These are phyloP conservation scores for Apophysomyces elegans DNA, from an alignment of 371 early-diverging fungal genomes.

Conservation along the genomic window DNA sequence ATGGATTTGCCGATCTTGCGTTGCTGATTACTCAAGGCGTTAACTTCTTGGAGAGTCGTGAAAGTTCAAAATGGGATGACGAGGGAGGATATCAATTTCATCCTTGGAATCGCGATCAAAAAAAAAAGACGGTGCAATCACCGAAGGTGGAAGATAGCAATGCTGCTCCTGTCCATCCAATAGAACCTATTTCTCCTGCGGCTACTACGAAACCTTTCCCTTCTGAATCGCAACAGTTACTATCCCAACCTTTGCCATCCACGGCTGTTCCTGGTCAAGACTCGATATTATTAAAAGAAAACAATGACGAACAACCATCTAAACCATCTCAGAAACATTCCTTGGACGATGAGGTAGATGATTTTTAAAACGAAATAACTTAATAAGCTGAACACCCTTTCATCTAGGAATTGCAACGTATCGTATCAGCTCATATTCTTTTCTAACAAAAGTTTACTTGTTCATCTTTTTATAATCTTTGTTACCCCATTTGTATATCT, in stretches of 20 bases:
- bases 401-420: background rate
- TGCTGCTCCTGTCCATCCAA: background rate
- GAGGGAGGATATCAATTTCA: conserved; percentile 21
- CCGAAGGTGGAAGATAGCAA: background rate
- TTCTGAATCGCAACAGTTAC: background rate
- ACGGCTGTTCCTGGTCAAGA: background rate
- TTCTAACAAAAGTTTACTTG: conserved; percentile 1
- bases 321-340: background rate
- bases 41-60: conserved; percentile 16
- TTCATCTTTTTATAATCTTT: background rate
- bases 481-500: background rate
- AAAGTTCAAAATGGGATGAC: conserved; percentile 24
- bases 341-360: conserved; percentile 1
- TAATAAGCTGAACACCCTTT: background rate
- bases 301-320: background rate
- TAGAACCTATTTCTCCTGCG: background rate
- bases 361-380: background rate
- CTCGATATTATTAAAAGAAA: background rate
- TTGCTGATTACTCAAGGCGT: conserved; percentile 22
- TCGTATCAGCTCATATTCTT: conserved; percentile 4
- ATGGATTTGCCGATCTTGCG: conserved; percentile 13
- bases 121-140: background rate
- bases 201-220: background rate
- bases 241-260: background rate
- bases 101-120: conserved; percentile 20